Base-by-base conservation (phyloP, 495 filamentous ascomycete genomes). In the Neurospora sp. region DNA sequence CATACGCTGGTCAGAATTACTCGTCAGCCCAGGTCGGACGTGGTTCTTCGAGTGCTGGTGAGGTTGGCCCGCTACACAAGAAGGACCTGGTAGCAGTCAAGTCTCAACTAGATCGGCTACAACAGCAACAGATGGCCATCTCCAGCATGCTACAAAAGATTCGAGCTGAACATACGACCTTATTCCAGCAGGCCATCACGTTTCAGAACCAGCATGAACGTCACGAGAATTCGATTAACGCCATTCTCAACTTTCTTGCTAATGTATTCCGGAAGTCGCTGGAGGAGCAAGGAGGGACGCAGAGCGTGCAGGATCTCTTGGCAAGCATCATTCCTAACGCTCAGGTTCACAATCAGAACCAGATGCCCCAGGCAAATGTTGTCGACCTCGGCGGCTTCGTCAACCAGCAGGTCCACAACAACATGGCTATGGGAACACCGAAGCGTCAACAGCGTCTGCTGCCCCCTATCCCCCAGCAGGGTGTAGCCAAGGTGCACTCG, bases 181-280 rank as follows among this genome's bases (percentile, higher is more conserved):
- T 98, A 11, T 97, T 93, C 76, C 91, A 94, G 44, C 96, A 98
- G 80, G 94, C 95, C 0, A 86, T 91, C 60, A 91, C 92, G 72
- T 98, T 98, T 81, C 94, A 97, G 80, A 91, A 90, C 40, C 88
- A 96, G 79, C 96, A 99, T 78, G 94, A 95, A 70, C 91, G 96
- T 39, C 96, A 99, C 78, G 96, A 99, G 80, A 97, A 94, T 77
- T 97, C 94, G 11, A 99, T 99, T 79, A 98, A 97, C 77, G 96
- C 96, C 35, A 98, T 99, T 76, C 86, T 99, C 18, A 97, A 94
- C 39, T 99, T 98, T 80, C 87, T 99, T 4, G 96, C 96, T 20
- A 98, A 96, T 10, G 93, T 99, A 10, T 99, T 98, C 85, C 93
- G 96, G 77, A 92, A 88, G 72, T 87, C 86, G 72, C 79, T 89